Percentiles rank a stretch among this genome's conserved stretches.
Evolutionary conservation across 805 yeast species (phyloP).

Genomic region (Alloascoidea hylecoeti): DNA sequence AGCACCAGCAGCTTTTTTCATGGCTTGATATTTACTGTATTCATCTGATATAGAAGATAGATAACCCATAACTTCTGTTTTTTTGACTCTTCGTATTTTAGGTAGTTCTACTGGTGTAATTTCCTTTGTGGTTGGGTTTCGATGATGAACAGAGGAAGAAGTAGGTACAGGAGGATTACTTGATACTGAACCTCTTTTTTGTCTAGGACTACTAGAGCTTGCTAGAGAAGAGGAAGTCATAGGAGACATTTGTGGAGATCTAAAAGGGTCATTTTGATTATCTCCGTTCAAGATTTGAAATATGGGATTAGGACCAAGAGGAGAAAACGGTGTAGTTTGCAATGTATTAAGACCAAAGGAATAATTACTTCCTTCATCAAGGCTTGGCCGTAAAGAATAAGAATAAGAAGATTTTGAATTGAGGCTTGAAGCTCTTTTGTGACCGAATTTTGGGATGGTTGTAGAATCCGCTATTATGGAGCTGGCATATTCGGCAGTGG

Average conservation of each 20-base stretch:
- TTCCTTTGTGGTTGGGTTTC: conserved; percentile 64
- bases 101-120: conserved; percentile 71
- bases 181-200: neutral
- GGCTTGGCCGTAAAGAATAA: conserved; percentile 12
- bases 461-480: too few relatives aligned
- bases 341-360: conserved; percentile 24
- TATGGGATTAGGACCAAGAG: conserved; percentile 63
- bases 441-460: too few relatives aligned
- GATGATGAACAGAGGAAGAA: neutral
- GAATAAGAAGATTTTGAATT: neutral
- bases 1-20: conserved; percentile 4
- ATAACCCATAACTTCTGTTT: conserved; percentile 28
- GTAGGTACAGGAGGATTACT: conserved; percentile 17
- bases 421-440: neutral
- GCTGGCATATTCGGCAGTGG: too few relatives aligned
- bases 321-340: conserved; percentile 27
- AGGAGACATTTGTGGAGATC: too few relatives aligned
- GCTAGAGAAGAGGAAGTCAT: neutral
- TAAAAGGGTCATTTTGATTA: conserved; percentile 12
- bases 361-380: conserved; percentile 21
- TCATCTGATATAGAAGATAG: conserved; percentile 26
- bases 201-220: neutral
- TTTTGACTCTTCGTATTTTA: conserved; percentile 30
- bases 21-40: conserved; percentile 17
- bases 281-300: conserved; percentile 56